Percentiles rank a stretch among this genome's conserved stretches.
Conservation (phyloP, 805 yeast genomes). For the Danielozyma ontarioensis region DNA sequence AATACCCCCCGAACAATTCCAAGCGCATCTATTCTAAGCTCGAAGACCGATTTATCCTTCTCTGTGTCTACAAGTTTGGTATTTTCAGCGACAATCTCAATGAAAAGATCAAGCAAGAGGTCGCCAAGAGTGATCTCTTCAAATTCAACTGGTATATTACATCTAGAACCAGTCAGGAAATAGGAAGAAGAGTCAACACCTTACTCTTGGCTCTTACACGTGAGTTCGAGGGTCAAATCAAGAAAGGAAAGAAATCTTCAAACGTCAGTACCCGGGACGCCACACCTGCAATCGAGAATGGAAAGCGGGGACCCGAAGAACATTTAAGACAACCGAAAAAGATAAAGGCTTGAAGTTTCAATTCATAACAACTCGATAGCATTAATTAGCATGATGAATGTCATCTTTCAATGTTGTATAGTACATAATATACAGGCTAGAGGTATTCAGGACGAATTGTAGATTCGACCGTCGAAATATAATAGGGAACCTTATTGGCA, state of each 20-base stretch:
- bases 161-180: conserved; percentile 67
- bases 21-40: conserved; percentile 63
- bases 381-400: background rate
- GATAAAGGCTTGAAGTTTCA: background rate
- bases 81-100: conserved; percentile 52
- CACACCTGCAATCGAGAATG: background rate
- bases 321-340: background rate
- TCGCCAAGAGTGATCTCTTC: conserved; percentile 53
- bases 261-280: conserved; percentile 21
- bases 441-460: conserved; percentile 31
- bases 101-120: conserved; percentile 64
- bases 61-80: conserved; percentile 62
- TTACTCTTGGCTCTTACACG: conserved; percentile 62
- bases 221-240: conserved; percentile 61
- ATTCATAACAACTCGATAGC: too few species aligned
- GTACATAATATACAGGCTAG: conserved; percentile 1
- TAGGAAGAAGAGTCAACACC: conserved; percentile 66
- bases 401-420: too few species aligned
- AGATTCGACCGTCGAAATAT: conserved; percentile 61
- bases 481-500: conserved; percentile 73
- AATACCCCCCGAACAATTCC: conserved; percentile 80
- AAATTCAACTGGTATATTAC: conserved; percentile 69
- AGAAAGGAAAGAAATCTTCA: conserved; percentile 39
- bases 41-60: conserved; percentile 65
- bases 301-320: background rate